Conservation (phyloP, 2,329 filamentous ascomycete genomes). For the Zymoseptoria crescenta region DNA sequence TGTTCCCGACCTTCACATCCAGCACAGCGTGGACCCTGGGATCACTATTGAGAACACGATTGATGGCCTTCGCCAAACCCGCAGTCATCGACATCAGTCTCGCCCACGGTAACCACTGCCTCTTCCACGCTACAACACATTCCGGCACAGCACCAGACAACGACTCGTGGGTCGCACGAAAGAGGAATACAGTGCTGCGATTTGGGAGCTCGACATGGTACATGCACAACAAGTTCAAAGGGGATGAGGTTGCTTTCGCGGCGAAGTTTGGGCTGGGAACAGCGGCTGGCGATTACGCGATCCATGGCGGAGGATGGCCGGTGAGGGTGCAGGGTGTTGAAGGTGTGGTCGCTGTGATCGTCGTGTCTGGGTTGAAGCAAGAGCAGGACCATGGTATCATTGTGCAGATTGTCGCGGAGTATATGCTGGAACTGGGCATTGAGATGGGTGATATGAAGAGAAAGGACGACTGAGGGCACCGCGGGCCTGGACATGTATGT, state of each 20-base stretch:
- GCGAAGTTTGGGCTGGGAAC: slow-evolving; percentile 56
- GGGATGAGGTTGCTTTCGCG: slow-evolving; percentile 58
- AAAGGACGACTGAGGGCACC: slow-evolving; percentile 25
- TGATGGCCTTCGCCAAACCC: slow-evolving; percentile 48
- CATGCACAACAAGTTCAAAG: slow-evolving; percentile 58
- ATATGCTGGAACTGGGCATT: slow-evolving; percentile 32
- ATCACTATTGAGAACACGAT: slow-evolving; percentile 55
- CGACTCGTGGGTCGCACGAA: slow-evolving; percentile 52
- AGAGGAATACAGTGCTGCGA: slow-evolving; percentile 62
- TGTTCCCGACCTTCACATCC: slow-evolving; percentile 52
- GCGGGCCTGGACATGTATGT: neutral
- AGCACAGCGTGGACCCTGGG: slow-evolving; percentile 60
- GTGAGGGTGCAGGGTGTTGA: slow-evolving; percentile 66
- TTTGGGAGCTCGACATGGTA: slow-evolving; percentile 65
- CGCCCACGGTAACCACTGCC: slow-evolving; percentile 40
- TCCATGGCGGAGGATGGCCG: slow-evolving; percentile 70
- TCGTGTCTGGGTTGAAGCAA: slow-evolving; percentile 69
- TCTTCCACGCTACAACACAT: slow-evolving; percentile 64
- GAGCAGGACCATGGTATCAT: slow-evolving; percentile 71
- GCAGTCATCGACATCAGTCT: slow-evolving; percentile 58
- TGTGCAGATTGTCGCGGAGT: slow-evolving; percentile 57
- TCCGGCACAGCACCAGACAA: slow-evolving; percentile 59
- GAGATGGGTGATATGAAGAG: slow-evolving; percentile 31
- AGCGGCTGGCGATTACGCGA: slow-evolving; percentile 56
- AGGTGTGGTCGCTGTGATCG: slow-evolving; percentile 65